Base-by-base conservation (phyloP, 345 rosid species). In the Eucalyptus regnans region DNA sequence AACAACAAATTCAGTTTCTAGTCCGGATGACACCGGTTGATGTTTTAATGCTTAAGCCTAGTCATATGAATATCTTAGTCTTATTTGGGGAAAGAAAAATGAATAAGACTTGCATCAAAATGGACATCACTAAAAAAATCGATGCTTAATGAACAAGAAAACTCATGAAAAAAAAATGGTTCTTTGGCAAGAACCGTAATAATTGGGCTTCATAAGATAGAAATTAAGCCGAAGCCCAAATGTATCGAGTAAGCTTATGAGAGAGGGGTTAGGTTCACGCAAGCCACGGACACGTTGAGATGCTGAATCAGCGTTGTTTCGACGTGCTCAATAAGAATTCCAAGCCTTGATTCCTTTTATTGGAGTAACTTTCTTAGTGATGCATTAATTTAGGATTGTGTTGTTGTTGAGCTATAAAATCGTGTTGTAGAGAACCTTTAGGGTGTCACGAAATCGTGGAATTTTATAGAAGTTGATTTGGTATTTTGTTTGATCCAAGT, bases 381-480 rank as follows among this genome's bases (percentile, higher is more conserved):
- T 13, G 37, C 76, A 14, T 31, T 62, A 13, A n/a, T 64, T 64
- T 7, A 64, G 76, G 18, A 64, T 64, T 64, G 18, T n/a, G 76
- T 64, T n/a, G 76, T 7, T 64, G 43, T 16, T 4, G 80, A 68
- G 23, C 22, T 5, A 68, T 31, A 31, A n/a, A 64, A 64, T 64
- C 76, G 8, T n/a, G 37, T 14, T n/a, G 37, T n/a, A 64, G 3
- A 33, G 43, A 31, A 66, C 33, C 41, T 66, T 29, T 29, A 27
- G 12, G n/a, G n/a, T 25, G 2, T 25, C 4, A 17, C 1, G 31
- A 18, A 66, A 66, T 16, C 1, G 4, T 15, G 79, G 1, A 66
- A 7, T 15, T 66, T 66, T 31, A 31, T 31, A 66, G 79, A 66
- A 66, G 41, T 7, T 9, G 20, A 7, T 66, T 15, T 66, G 41